Evolutionary conservation across 148 eudicot genomes (phyloP), one percentile per base, ranked within the genome.

Genomic region (Persicaria tinctoria): DNA sequence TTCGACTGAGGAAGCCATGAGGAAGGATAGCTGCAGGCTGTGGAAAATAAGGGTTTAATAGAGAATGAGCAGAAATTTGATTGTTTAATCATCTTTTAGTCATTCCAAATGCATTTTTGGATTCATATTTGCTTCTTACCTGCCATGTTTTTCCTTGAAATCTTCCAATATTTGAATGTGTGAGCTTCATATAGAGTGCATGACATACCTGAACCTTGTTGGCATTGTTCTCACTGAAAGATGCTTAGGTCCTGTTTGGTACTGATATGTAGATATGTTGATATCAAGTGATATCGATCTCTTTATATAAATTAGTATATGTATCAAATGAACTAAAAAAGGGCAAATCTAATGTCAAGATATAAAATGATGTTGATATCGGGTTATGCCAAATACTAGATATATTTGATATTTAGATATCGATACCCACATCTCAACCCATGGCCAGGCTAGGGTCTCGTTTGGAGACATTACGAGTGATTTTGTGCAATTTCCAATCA

Each of bases 1-100:
- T 89, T 95, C 84, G 51, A 92, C 82, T 76, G 78, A 75, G 44
- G 87, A 76, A 73, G 87, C 86, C 96, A 92, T 92, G 78, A 70
- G 38, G 72, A 45, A 44, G 23, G 1, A 48, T 71, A 50, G 44
- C 2, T 17, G 41, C 51, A 48, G 53, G 49, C 3, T 7, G 41
- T 47, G 74, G 1, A 71, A 23, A 4, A 17, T 1, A 53, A 9
- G 38, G 55, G 44, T 46, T 46, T 17, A 27, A 71, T 50, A 69
- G 18, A 45, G 10, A 4, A 41, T 41, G 71, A 13, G n/a, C 16
- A 68, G 47, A 68, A 12, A 63, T 23, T 2, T 23, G 27, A 23
- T 23, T 20, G 41, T 18, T 38, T 59, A 59, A 59, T 20, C 9
- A 64, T 63, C 46, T 27, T 27, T 5, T 66, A 38, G 70, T 66